Conservation (phyloP, 768 basidiomycete species). For the Cystobasidium onofrii region DNA sequence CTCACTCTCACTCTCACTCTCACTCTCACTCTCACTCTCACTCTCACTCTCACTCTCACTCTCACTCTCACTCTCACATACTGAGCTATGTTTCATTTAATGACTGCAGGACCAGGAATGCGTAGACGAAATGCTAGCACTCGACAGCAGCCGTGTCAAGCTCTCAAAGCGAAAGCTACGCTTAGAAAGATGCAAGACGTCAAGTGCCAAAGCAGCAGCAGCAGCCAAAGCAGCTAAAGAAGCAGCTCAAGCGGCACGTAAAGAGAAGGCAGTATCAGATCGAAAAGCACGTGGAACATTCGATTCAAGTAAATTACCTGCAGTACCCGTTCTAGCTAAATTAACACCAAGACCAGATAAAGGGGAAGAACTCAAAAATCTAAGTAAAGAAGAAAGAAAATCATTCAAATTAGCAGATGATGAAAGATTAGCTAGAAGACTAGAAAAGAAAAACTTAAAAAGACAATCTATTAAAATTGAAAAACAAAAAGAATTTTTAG, state of each 20-base stretch:
- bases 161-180: slow-evolving; percentile 89
- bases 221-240: slow-evolving; percentile 21
- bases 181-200: slow-evolving; percentile 80
- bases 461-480: background rate
- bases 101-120: slow-evolving; percentile 67
- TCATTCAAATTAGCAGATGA: slow-evolving; percentile 66
- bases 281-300: slow-evolving; percentile 30
- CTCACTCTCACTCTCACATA: background rate
- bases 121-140: slow-evolving; percentile 81
- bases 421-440: slow-evolving; percentile 68
- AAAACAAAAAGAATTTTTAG: slow-evolving; percentile 17
- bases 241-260: background rate
- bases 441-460: slow-evolving; percentile 42
- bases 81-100: background rate
- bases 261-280: slow-evolving; percentile 15
- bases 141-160: slow-evolving; percentile 68
- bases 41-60: background rate
- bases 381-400: slow-evolving; percentile 81
- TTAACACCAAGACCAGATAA: slow-evolving; percentile 69
- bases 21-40: too few relatives aligned
- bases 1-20: too few relatives aligned
- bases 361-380: slow-evolving; percentile 64
- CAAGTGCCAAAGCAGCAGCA: slow-evolving; percentile 45
- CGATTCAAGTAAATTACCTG: slow-evolving; percentile 41
- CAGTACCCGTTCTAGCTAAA: slow-evolving; percentile 27